Evolutionary conservation across 148 eudicot species (phyloP).

Genomic region (Camellia japonica): DNA sequence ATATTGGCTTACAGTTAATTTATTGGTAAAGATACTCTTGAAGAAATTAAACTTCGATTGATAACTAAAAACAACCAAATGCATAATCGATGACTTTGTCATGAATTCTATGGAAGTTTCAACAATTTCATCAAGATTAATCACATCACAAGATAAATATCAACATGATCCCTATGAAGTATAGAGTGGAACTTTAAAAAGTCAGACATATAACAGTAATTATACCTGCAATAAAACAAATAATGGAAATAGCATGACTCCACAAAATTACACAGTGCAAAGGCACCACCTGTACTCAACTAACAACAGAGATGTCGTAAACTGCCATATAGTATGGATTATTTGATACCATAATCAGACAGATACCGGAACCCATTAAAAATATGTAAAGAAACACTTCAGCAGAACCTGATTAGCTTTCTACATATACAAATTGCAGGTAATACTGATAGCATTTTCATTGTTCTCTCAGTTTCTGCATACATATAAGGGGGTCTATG

Average conservation of each 20-base stretch:
- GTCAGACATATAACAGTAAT: not conserved
- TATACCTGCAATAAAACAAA: not conserved
- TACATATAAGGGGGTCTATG: too few species aligned
- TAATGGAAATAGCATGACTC: not conserved
- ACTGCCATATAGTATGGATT: not conserved
- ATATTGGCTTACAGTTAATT: not conserved
- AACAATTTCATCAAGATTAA: not conserved
- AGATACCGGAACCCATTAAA: not conserved
- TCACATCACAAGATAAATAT: not conserved
- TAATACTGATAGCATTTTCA: not conserved
- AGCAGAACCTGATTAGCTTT: not conserved
- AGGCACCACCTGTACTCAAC: not conserved
- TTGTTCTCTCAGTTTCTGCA: too few species aligned
- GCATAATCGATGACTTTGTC: not conserved
- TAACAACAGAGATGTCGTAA: not conserved
- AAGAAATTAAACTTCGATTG: not conserved
- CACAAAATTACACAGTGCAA: not conserved
- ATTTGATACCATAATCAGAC: not conserved
- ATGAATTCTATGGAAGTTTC: not conserved
- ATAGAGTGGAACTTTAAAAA: not conserved
- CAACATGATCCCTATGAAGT: not conserved
- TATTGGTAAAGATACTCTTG: not conserved
- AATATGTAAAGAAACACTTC: not conserved
- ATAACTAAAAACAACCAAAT: not conserved
- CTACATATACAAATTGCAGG: not conserved